phyloP scores from a whole-genome alignment of 768 basidiomycete species.

The Psilocybe cubensis region DNA sequence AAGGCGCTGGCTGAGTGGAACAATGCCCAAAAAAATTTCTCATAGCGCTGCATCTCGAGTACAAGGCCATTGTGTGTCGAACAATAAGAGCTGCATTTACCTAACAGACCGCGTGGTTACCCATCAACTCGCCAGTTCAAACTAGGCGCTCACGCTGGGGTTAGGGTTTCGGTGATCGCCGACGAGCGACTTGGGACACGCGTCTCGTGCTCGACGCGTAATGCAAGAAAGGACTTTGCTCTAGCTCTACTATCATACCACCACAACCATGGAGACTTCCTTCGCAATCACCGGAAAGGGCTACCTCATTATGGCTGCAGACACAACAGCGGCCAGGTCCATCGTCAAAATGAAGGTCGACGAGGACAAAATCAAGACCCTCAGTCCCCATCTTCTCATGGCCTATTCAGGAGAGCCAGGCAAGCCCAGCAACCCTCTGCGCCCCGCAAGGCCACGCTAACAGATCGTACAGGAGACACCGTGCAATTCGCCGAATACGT shows the following conservation, averaged over 20 bases:
- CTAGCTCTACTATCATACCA: conserved; percentile 1
- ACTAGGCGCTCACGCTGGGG: conserved; percentile 1
- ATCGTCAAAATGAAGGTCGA: conserved; percentile 98
- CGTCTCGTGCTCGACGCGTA: conserved; percentile 18
- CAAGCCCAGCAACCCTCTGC: conserved; percentile 29
- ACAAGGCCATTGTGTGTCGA: conserved; percentile 13
- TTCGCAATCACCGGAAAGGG: conserved; percentile 93
- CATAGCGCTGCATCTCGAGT: too few relatives aligned
- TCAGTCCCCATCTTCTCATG: conserved; percentile 93
- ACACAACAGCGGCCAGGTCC: conserved; percentile 86
- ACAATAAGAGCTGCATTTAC: conserved; percentile 15
- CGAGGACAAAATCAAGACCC: conserved; percentile 94
- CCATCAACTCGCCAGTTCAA: not conserved
- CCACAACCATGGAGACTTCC: conserved; percentile 77
- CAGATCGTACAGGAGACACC: conserved; percentile 74
- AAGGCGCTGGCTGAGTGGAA: conserved; percentile 5
- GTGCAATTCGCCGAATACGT: conserved; percentile 96
- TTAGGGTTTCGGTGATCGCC: conserved; percentile 10
- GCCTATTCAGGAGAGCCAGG: conserved; percentile 95
- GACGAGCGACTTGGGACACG: conserved; percentile 10
- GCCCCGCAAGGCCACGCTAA: not conserved
- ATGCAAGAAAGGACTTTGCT: conserved; percentile 4
- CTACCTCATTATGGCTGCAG: conserved; percentile 91
- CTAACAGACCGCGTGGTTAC: conserved; percentile 5
- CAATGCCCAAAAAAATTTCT: too few relatives aligned